Conservation (phyloP, 257 asterid genomes). For the Solanum gandarillasii region DNA sequence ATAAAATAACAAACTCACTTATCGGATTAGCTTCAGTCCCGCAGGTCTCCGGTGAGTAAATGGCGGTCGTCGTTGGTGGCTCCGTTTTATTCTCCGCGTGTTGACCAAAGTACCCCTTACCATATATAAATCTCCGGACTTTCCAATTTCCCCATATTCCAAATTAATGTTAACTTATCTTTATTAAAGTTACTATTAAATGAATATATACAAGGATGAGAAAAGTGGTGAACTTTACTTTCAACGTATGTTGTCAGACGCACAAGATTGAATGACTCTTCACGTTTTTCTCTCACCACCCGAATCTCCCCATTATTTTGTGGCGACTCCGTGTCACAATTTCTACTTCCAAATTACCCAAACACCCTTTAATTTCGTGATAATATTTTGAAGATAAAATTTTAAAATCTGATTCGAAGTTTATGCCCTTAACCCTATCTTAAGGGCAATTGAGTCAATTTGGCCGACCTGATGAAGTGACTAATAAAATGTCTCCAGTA, state of each 20-base stretch:
- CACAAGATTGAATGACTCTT: slow-evolving; percentile 20
- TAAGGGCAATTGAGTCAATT: slow-evolving; percentile 10
- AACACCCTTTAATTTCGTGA: neutral
- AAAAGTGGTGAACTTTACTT: slow-evolving; percentile 17
- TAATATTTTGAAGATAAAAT: neutral
- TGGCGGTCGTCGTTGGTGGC: neutral
- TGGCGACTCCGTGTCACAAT: slow-evolving; percentile 18
- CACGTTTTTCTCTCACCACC: slow-evolving; percentile 25
- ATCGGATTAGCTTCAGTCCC: neutral
- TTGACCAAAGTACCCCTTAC: slow-evolving; percentile 19
- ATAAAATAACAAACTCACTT: neutral
- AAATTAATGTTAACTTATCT: neutral
- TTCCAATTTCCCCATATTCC: neutral
- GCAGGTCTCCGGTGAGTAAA: slow-evolving; percentile 2
- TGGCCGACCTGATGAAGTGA: neutral
- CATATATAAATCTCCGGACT: neutral
- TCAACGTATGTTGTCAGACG: slow-evolving; percentile 23
- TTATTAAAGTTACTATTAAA: neutral
- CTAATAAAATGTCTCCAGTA: neutral
- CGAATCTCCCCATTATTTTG: slow-evolving; percentile 11
- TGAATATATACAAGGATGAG: neutral
- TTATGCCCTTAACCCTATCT: neutral
- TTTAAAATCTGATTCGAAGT: neutral
- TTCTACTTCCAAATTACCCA: slow-evolving; percentile 1
- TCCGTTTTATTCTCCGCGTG: neutral